phyloP scores from a whole-genome alignment of 2,329 filamentous ascomycete species.

The Fusarium floridanum region DNA sequence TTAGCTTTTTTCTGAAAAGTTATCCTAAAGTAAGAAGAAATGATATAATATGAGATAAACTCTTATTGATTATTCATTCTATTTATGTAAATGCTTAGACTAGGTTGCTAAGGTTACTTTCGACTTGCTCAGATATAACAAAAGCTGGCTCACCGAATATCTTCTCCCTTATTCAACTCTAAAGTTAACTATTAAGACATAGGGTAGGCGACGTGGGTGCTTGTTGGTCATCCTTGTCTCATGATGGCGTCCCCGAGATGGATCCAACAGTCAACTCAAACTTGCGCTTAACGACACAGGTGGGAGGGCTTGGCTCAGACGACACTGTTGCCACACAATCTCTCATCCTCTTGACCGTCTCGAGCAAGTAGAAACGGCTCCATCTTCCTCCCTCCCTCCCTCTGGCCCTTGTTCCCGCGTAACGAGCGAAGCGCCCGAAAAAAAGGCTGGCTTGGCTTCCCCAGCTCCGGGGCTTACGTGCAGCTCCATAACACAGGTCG shows the following conservation, averaged over 20 bases:
- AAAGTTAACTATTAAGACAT: neutral
- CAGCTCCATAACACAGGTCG: neutral
- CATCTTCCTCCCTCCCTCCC: neutral
- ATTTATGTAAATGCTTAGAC: no score
- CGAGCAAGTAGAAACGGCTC: neutral
- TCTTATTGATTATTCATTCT: no score
- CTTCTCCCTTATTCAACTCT: neutral
- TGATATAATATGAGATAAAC: no score
- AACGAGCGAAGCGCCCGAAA: constrained; percentile 20
- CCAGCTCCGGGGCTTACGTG: neutral
- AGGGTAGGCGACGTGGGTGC: neutral
- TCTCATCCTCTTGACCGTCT: neutral
- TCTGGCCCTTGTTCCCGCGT: neutral
- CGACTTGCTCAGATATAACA: neutral
- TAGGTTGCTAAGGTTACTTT: no score
- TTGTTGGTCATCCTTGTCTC: neutral
- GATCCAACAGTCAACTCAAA: constrained; percentile 18
- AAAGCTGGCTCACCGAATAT: neutral
- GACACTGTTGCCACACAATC: constrained; percentile 12
- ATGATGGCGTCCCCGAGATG: neutral
- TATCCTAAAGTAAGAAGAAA: no score
- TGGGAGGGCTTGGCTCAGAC: constrained; percentile 12
- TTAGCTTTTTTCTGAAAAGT: no score
- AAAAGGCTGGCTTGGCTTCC: neutral
- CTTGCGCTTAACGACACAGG: constrained; percentile 17